Evolutionary conservation across 2,329 filamentous ascomycete species (phyloP), one percentile per base, ranked within the genome.

Genomic region (Chaetomiaceae sp.): DNA sequence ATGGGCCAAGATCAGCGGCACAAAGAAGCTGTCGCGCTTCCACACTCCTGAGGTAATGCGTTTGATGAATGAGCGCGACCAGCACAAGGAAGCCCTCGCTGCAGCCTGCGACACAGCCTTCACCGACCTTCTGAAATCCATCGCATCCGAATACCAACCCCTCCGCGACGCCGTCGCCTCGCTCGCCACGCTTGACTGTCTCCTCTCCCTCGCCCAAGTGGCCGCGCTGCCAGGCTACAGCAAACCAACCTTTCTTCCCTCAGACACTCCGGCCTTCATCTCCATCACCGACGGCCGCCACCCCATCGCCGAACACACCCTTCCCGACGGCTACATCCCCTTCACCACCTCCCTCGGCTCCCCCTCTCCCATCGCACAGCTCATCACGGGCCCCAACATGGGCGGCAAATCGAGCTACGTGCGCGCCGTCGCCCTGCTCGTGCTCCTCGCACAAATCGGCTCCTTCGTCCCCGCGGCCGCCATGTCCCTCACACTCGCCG

Each of bases 321-420:
- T 97, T 6, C 76, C 91, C 4, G 81, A 86, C 56, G 76, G 81
- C 42, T 98, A 97, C 66, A 95, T 98, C 48, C 91, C 93, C 38
- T 98, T 98, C 66, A 80, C 85, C 58, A 85, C 88, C 10, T 69
- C 78, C 2, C 78, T 97, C 38, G 75, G 79, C n/a, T 76, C 81
- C 3, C 75, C 80, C 1, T 62, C 72, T 1, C 78, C 81, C 0
- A 76, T 86, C 6, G 88, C 88, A 2, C 79, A 96, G 56, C 83
- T 97, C 46, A 84, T 98, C 58, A 98, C 93, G 0, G 93, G 93
- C 0, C 93, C 93, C 24, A 98, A 98, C 69, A 98, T 98, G 93
- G 93, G 93, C 59, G 93, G 93, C 47, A 98, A 98, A 63, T 95
- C 88, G n/a, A 93, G 86, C 48, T 98, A 95, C 65, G 91, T 98